Evolutionary conservation across 1,139 yeast genomes (phyloP).

Genomic region (Geotrichum australiense): DNA sequence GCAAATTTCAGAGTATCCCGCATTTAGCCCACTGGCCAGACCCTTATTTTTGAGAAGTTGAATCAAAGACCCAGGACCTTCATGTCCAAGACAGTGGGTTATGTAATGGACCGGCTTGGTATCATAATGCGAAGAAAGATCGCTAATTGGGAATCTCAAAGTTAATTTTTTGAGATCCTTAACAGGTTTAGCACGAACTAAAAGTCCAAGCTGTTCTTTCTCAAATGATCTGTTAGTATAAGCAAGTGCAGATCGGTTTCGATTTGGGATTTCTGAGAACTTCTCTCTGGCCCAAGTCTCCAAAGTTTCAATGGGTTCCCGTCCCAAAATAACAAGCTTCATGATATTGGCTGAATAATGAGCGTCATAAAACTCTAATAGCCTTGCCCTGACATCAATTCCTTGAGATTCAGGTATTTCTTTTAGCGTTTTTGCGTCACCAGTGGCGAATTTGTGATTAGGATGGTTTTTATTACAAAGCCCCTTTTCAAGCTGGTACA

Average conservation of each 20-base stretch:
- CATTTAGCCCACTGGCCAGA: conserved; percentile 73
- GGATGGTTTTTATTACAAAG: conserved; percentile 68
- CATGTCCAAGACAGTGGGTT: conserved; percentile 86
- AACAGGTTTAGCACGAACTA: conserved; percentile 70
- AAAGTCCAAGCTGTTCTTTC: conserved; percentile 43
- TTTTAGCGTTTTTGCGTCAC: conserved; percentile 57
- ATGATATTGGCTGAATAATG: conserved; percentile 71
- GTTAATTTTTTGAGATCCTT: conserved; percentile 68
- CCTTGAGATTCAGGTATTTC: conserved; percentile 46
- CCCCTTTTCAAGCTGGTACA: conserved; percentile 75
- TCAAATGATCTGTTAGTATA: conserved; percentile 43
- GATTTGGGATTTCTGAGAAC: conserved; percentile 59
- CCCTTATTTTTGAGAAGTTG: conserved; percentile 61
- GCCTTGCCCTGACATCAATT: conserved; percentile 59
- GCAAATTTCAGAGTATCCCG: conserved; percentile 67
- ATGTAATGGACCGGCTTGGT: conserved; percentile 62
- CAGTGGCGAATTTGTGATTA: conserved; percentile 65
- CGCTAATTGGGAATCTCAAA: conserved; percentile 67
- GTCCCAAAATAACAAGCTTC: conserved; percentile 80
- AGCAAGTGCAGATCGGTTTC: conserved; percentile 44
- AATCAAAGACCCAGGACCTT: conserved; percentile 76
- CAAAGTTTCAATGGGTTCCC: conserved; percentile 67
- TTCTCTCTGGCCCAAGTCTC: conserved; percentile 63
- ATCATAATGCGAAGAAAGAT: conserved; percentile 57
- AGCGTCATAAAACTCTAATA: conserved; percentile 51